These are phyloP conservation scores for Lachnellula hyalina DNA, from an alignment of 2,329 filamentous ascomycete genomes.

Conservation along the genomic window DNA sequence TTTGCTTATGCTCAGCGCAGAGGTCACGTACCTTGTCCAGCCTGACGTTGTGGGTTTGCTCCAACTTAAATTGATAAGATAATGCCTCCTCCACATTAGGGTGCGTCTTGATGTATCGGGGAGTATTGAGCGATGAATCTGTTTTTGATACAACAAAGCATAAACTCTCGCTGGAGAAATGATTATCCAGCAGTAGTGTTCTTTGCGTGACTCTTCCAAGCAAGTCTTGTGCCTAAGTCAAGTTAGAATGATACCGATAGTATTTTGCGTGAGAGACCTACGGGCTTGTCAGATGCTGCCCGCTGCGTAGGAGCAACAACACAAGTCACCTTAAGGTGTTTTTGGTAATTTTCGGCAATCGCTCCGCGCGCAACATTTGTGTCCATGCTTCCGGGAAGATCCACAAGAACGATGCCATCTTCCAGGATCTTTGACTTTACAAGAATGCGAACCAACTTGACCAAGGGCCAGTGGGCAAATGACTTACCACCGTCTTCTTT, in stretches of 20 bases:
- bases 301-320: constrained; percentile 12
- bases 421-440: constrained; percentile 10
- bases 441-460: constrained; percentile 14
- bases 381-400: constrained; percentile 20
- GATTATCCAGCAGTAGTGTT: constrained; percentile 11
- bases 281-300: constrained; percentile 12
- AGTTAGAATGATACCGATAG: too few species aligned
- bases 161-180: constrained; percentile 9
- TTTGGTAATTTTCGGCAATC: constrained; percentile 12
- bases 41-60: background rate
- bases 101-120: constrained; percentile 8
- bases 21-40: background rate
- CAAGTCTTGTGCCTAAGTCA: constrained; percentile 14
- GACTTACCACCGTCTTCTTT: background rate
- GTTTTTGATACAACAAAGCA: constrained; percentile 18
- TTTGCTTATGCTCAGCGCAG: background rate
- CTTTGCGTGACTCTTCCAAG: constrained; percentile 6
- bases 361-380: constrained; percentile 15
- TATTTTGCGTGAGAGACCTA: background rate
- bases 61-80: background rate
- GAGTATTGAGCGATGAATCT: constrained; percentile 9
- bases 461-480: constrained; percentile 17
- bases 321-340: constrained; percentile 15
- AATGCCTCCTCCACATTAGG: background rate
- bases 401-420: constrained; percentile 16